phyloP scores from a whole-genome alignment of 805 yeast genomes.

The Nematodospora valgi region DNA sequence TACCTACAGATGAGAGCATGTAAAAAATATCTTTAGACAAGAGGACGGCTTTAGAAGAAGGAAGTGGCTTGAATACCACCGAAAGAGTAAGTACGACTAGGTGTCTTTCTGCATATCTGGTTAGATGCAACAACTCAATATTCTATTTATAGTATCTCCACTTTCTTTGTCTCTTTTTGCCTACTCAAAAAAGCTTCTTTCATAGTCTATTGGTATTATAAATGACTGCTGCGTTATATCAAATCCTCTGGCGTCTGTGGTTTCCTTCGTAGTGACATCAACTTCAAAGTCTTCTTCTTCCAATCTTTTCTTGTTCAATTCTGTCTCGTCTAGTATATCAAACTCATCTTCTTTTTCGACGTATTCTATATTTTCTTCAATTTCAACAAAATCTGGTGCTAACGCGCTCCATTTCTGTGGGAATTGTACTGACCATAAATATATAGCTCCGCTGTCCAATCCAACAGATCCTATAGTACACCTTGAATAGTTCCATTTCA shows the following conservation, averaged over 20 bases:
- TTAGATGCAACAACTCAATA: too few species aligned
- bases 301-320: conserved; percentile 54
- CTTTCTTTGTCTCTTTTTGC: too few species aligned
- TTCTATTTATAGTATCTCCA: too few species aligned
- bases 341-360: conserved; percentile 90
- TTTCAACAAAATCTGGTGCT: conserved; percentile 94
- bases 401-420: conserved; percentile 96
- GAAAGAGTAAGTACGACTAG: too few species aligned
- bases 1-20: too few species aligned
- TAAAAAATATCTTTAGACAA: too few species aligned
- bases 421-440: conserved; percentile 74
- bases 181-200: conserved; percentile 7
- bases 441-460: conserved; percentile 76
- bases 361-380: conserved; percentile 87
- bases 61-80: too few species aligned
- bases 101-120: too few species aligned
- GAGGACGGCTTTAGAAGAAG: too few species aligned
- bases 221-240: conserved; percentile 49
- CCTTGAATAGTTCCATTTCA: conserved; percentile 78
- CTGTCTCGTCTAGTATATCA: conserved; percentile 71
- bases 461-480: conserved; percentile 83
- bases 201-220: conserved; percentile 54
- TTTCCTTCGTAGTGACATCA: conserved; percentile 65
- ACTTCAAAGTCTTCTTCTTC: conserved; percentile 61
- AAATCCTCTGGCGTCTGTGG: conserved; percentile 70